Conservation (phyloP, 371 early-diverging fungal genomes). For the Lichtheimia hyalospora region DNA sequence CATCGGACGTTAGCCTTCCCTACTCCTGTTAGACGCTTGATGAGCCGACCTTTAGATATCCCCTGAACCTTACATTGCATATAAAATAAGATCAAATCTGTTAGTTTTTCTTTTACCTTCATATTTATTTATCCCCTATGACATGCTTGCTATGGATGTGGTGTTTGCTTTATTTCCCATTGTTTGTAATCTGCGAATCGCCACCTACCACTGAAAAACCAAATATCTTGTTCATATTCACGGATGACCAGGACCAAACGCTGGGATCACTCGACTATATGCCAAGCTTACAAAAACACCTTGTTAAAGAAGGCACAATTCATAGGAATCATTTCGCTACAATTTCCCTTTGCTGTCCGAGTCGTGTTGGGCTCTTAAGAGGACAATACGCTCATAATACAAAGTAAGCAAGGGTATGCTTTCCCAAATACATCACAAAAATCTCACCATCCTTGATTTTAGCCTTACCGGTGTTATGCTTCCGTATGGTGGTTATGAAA, state of each 20-base stretch:
- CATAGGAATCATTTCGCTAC: slow-evolving; percentile 66
- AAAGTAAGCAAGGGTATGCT: slow-evolving; percentile 54
- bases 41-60: too few species aligned
- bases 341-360: slow-evolving; percentile 66
- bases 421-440: too few species aligned
- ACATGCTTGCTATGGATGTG: too few species aligned
- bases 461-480: slow-evolving; percentile 48
- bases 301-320: slow-evolving; percentile 58
- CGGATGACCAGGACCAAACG: slow-evolving; percentile 62
- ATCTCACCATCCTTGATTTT: background rate
- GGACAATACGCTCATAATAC: slow-evolving; percentile 67
- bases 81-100: too few species aligned
- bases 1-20: too few species aligned
- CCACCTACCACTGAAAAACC: slow-evolving; percentile 22
- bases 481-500: slow-evolving; percentile 61
- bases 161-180: too few species aligned
- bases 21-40: too few species aligned
- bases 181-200: too few species aligned
- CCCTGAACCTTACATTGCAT: too few species aligned
- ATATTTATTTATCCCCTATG: too few species aligned
- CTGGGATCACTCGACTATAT: slow-evolving; percentile 59
- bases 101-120: too few species aligned
- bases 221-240: slow-evolving; percentile 64
- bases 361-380: slow-evolving; percentile 56
- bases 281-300: slow-evolving; percentile 61